phyloP scores from a whole-genome alignment of 257 asterid species.

The Rubia yunnanensis region DNA sequence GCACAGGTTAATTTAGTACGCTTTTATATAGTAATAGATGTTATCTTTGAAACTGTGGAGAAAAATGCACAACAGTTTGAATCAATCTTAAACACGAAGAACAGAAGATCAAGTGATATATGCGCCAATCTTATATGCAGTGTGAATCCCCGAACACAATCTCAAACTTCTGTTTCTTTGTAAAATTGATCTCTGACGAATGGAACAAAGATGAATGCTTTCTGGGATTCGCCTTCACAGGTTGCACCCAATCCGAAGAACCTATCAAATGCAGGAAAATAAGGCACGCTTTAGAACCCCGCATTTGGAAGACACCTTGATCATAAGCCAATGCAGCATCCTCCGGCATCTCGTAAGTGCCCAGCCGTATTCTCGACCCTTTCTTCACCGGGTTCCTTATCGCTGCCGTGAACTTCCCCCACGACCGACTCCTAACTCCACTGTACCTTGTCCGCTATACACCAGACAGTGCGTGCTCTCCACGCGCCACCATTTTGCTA shows the following conservation, averaged over 20 bases:
- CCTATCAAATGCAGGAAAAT: neutral
- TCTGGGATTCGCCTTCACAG: neutral
- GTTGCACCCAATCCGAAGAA: neutral
- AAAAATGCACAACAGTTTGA: too few relatives aligned
- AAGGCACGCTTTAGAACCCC: neutral
- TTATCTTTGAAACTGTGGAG: too few relatives aligned
- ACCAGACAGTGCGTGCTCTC: neutral
- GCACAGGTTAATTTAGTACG: too few relatives aligned
- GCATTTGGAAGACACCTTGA: neutral
- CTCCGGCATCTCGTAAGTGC: neutral
- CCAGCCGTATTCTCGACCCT: neutral
- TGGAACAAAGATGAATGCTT: neutral
- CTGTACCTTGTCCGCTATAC: neutral
- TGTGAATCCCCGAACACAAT: too few relatives aligned
- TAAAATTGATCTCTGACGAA: neutral
- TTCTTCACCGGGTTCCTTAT: neutral
- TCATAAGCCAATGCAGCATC: neutral
- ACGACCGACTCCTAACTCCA: neutral
- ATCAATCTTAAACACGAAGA: too few relatives aligned
- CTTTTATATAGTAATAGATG: too few relatives aligned
- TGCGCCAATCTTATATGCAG: too few relatives aligned
- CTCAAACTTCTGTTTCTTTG: neutral
- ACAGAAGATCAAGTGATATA: too few relatives aligned
- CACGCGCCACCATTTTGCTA: neutral
- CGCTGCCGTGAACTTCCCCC: neutral